Evolutionary conservation across 23 red algal genomes (phyloP).

Genomic region (Gracilaria caudata): DNA sequence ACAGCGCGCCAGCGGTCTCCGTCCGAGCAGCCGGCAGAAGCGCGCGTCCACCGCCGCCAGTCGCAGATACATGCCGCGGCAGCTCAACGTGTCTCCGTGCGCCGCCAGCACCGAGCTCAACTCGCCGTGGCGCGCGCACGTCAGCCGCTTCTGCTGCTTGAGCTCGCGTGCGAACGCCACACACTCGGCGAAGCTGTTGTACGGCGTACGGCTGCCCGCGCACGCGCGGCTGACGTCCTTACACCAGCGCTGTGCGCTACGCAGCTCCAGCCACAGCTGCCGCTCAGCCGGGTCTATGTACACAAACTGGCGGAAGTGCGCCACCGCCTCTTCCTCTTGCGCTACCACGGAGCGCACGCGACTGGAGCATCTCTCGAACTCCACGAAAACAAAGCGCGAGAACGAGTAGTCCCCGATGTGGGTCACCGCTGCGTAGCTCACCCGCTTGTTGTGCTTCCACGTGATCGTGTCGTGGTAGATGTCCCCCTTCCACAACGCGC

Average conservation of each 20-base stretch:
- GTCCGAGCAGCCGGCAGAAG: constrained; percentile 19
- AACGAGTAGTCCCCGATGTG: constrained; percentile 12
- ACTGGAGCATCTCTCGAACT: constrained; percentile 25
- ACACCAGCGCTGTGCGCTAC: background rate
- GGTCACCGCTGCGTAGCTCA: constrained; percentile 7
- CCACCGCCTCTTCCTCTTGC: constrained; percentile 13
- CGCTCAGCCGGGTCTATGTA: constrained; percentile 13
- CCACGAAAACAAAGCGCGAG: constrained; percentile 9
- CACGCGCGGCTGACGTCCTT: background rate
- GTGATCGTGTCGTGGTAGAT: constrained; percentile 13
- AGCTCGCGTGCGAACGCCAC: background rate
- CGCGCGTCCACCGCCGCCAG: background rate
- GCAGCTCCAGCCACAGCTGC: background rate
- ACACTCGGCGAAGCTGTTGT: background rate
- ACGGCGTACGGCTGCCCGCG: background rate
- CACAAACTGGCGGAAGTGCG: constrained; percentile 32
- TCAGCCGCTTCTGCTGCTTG: background rate
- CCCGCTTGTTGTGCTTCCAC: constrained; percentile 1
- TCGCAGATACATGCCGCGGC: constrained; percentile 6
- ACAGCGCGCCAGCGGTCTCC: background rate
- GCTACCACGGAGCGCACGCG: background rate
- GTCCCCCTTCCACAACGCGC: constrained; percentile 19
- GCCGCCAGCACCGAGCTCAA: constrained; percentile 13
- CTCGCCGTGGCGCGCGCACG: constrained; percentile 23
- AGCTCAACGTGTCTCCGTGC: constrained; percentile 37